phyloP scores from a whole-genome alignment of 352 stramenopile genomes.

The Phytopythium litorale region DNA sequence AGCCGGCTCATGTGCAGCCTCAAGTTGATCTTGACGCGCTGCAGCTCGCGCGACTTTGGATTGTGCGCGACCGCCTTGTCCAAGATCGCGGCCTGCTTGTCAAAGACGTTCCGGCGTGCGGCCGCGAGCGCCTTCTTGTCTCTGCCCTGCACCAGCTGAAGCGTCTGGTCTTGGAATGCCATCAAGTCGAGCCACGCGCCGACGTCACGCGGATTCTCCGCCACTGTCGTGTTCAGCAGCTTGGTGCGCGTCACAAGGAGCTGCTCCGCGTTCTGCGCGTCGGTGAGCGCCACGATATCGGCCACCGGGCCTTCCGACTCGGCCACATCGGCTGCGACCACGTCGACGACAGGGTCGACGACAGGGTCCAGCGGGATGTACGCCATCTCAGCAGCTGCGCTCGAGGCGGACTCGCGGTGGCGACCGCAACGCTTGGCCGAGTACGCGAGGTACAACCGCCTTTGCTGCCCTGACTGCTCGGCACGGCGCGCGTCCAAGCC shows the following conservation, averaged over 20 bases:
- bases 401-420: background rate
- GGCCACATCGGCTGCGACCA: background rate
- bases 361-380: conserved; percentile 66
- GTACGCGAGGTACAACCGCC: conserved; percentile 63
- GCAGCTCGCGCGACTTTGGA: conserved; percentile 38
- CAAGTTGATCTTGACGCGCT: conserved; percentile 52
- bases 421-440: conserved; percentile 48
- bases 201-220: conserved; percentile 35
- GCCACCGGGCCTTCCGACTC: background rate
- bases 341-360: conserved; percentile 38
- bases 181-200: conserved; percentile 66
- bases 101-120: conserved; percentile 29
- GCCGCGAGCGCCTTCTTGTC: conserved; percentile 16
- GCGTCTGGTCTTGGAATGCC: conserved; percentile 66
- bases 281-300: conserved; percentile 35
- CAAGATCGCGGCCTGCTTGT: conserved; percentile 69
- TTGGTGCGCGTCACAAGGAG: conserved; percentile 57
- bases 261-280: conserved; percentile 63
- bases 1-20: conserved; percentile 11
- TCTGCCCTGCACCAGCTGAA: conserved; percentile 25
- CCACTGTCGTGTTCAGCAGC: conserved; percentile 33
- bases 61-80: conserved; percentile 47
- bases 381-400: conserved; percentile 21
- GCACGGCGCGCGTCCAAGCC: conserved; percentile 31
- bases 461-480: conserved; percentile 35